Percentiles rank a stretch among this genome's conserved stretches.
Conservation (phyloP, 352 stramenopile species). For the Nothophytophthora sp. region DNA sequence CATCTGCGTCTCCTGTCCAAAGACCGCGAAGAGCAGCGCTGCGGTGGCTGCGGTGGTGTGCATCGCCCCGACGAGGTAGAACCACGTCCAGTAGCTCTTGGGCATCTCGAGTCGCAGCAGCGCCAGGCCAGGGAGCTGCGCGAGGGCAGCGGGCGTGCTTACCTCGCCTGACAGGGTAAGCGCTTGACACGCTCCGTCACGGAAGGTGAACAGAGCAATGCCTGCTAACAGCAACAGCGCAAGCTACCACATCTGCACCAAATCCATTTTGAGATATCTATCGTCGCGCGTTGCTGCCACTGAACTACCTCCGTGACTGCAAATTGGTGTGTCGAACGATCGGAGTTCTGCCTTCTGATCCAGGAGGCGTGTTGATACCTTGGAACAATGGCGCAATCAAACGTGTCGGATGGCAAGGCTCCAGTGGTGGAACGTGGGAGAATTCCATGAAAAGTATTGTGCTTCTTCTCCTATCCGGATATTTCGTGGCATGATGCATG, state of each 20-base stretch:
- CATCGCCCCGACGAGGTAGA: conserved; percentile 61
- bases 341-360: too few relatives aligned
- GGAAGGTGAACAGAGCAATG: conserved; percentile 35
- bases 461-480: too few relatives aligned
- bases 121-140: conserved; percentile 22
- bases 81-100: conserved; percentile 75
- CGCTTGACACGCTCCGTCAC: conserved; percentile 32
- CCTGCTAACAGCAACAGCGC: conserved; percentile 25
- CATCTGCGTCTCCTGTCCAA: conserved; percentile 29
- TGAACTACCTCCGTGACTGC: too few relatives aligned
- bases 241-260: conserved; percentile 36
- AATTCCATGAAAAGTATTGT: too few relatives aligned
- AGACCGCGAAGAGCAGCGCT: conserved; percentile 26
- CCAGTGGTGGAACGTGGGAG: too few relatives aligned
- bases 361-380: too few relatives aligned
- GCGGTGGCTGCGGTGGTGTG: conserved; percentile 52
- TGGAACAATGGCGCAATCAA: too few relatives aligned
- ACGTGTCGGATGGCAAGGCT: too few relatives aligned
- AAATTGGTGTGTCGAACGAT: too few relatives aligned
- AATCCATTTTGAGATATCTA: too few relatives aligned
- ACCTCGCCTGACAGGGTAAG: conserved; percentile 46
- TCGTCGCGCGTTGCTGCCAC: too few relatives aligned
- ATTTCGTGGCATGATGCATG: too few relatives aligned
- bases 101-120: conserved; percentile 42
- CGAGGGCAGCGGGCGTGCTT: conserved; percentile 23